Percentiles rank a stretch among this genome's conserved stretches.
Conservation (phyloP, 306 rosid species). For the Quillaja saponaria region DNA sequence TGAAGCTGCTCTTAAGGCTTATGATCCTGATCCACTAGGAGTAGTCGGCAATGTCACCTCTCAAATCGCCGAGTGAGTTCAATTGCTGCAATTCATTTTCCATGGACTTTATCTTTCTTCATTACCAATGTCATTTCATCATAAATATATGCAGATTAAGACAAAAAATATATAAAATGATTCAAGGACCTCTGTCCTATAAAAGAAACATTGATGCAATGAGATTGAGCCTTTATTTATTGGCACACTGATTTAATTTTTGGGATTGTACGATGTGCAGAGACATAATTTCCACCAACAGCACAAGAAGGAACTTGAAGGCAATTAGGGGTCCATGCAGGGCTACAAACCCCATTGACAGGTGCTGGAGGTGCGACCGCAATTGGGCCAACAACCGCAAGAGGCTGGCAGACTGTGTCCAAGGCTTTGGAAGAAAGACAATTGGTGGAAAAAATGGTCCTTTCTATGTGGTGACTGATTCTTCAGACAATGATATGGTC, state of each 20-base stretch:
- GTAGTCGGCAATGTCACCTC: slow-evolving; percentile 29
- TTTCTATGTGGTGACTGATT: slow-evolving; percentile 38
- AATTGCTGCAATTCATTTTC: background rate
- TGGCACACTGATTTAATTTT: background rate
- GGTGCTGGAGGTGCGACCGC: slow-evolving; percentile 54
- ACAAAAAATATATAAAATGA: no score
- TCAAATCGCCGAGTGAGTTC: slow-evolving; percentile 36
- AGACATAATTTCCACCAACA: slow-evolving; percentile 7
- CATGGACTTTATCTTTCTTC: no score
- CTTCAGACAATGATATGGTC: slow-evolving; percentile 39
- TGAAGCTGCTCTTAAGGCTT: slow-evolving; percentile 14
- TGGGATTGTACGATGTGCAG: slow-evolving; percentile 16
- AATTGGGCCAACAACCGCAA: slow-evolving; percentile 47
- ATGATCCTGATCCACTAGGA: slow-evolving; percentile 26
- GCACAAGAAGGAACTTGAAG: slow-evolving; percentile 38
- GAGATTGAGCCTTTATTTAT: no score
- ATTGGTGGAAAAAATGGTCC: slow-evolving; percentile 44
- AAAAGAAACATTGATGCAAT: no score
- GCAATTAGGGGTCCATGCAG: slow-evolving; percentile 25
- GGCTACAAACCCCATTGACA: slow-evolving; percentile 54
- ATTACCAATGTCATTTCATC: no score
- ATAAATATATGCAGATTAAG: no score
- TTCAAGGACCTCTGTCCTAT: no score
- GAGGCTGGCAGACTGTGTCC: slow-evolving; percentile 36
- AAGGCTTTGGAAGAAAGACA: slow-evolving; percentile 47